Base-by-base conservation (phyloP, 2,329 filamentous ascomycete genomes). In the Microsporum audouinii region DNA sequence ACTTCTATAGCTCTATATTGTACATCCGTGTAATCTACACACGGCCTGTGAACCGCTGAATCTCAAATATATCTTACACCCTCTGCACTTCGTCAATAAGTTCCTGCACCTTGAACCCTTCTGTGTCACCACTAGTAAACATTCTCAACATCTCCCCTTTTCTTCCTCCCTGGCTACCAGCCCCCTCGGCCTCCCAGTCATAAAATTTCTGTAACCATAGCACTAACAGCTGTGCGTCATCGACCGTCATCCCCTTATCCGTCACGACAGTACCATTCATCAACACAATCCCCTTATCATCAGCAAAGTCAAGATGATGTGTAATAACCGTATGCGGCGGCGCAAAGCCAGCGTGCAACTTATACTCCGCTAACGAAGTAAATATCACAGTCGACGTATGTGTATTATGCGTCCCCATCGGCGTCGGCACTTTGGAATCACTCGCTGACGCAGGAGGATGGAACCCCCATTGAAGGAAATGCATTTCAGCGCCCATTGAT, bases 191-290 rank as follows among this genome's bases (percentile, higher is more conserved):
- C 17, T 87, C 84, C 73, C 77, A 75, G 61, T 78, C 77, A 71
- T 99, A 99, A 74, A 99, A 99, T 70, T 90, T 85, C 79, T 99
- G 94, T 76, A 99, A 77, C 68, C 90, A 94, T 84, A 96, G 88
- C 57, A 95, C 79, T 68, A 99, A 76, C 87, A 89, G 96, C 74
- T 86, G 86, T n/a, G 88, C 91, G 71, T 96, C 88, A 59, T 91
- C 84, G 0, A 89, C 82, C 65, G 80, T 85, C 3, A 96, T 84
- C 3, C 92, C 91, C 10, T 86, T 79, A 34, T 87, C 86, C 63
- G 90, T 84, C 60, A 88, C 79, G 12, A 97, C 86, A 66, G 82
- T 81, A 0, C 94, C 94, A 71, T 94, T 88, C 79, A 96, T 87
- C 64, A 99, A 78, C 12, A 96, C 91, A 31, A 97, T 70, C 3